These are phyloP conservation scores for sunflower (Helianthus annuus) DNA, from an alignment of 129 eudicot genomes.

Conservation along the genomic window DNA sequence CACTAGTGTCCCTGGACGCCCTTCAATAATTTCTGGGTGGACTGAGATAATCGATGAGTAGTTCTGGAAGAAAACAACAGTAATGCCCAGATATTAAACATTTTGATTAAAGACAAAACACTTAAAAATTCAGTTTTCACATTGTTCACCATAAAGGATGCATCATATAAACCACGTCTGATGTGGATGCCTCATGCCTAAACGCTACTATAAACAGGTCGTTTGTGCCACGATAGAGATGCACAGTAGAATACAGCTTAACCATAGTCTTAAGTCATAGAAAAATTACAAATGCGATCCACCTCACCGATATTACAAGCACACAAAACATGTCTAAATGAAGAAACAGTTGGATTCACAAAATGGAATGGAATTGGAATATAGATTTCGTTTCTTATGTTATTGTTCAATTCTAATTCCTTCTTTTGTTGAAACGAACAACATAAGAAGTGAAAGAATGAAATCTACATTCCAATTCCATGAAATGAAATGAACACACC, in stretches of 20 bases:
- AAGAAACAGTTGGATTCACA: background rate
- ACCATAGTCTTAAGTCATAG: background rate
- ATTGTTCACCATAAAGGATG: background rate
- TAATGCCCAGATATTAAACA: background rate
- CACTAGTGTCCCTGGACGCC: conserved; percentile 66
- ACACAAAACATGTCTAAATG: background rate
- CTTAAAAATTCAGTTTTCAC: background rate
- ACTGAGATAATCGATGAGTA: conserved; percentile 66
- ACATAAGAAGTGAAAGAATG: too few species aligned
- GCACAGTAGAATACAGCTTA: background rate
- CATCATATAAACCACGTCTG: background rate
- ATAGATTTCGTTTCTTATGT: too few species aligned
- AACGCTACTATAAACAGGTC: background rate
- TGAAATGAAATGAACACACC: too few species aligned
- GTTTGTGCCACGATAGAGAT: background rate
- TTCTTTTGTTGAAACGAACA: too few species aligned
- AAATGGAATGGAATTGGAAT: too few species aligned
- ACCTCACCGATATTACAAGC: background rate
- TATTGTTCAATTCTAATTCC: too few species aligned
- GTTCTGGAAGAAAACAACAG: conserved; percentile 42
- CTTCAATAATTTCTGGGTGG: conserved; percentile 71
- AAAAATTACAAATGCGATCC: background rate
- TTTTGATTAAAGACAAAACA: background rate
- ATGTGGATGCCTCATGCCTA: background rate
- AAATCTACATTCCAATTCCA: too few species aligned